A percentile compares a stretch with the other conserved stretches of the same genome.
phyloP scores from a whole-genome alignment of 2,329 filamentous ascomycete genomes.

The Paradendryphiella salina region DNA sequence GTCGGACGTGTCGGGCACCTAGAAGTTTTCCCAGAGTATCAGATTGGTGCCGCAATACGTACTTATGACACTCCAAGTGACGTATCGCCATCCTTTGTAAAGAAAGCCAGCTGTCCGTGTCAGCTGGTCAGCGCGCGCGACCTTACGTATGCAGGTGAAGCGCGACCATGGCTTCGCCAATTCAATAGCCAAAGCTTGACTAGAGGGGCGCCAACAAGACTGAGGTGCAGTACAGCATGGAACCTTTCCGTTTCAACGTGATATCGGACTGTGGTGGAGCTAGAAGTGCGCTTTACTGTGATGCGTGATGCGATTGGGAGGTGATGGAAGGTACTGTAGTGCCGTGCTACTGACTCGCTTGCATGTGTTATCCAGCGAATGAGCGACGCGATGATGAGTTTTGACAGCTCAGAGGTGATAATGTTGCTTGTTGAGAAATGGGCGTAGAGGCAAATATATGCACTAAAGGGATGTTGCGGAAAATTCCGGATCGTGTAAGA shows the following conservation, averaged over 20 bases:
- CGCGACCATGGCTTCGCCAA: slow-evolving; percentile 11
- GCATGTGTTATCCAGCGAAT: slow-evolving; percentile 33
- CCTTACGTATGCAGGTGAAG: slow-evolving; percentile 25
- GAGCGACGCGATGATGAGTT: slow-evolving; percentile 18
- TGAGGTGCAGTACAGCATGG: slow-evolving; percentile 20
- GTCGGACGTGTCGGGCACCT: slow-evolving; percentile 1
- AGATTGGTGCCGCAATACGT: background rate
- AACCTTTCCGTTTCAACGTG: slow-evolving; percentile 11
- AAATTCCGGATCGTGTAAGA: background rate
- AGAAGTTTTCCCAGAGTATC: background rate
- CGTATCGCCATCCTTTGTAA: slow-evolving; percentile 6
- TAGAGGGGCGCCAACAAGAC: slow-evolving; percentile 9
- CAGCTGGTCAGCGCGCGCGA: slow-evolving; percentile 28
- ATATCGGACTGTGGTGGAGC: slow-evolving; percentile 13
- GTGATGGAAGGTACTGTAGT: slow-evolving; percentile 28
- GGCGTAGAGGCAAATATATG: slow-evolving; percentile 25
- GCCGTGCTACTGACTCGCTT: slow-evolving; percentile 35
- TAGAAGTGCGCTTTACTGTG: slow-evolving; percentile 22
- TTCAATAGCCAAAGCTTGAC: slow-evolving; percentile 26
- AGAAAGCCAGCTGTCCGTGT: slow-evolving; percentile 25
- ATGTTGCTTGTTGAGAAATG: slow-evolving; percentile 14
- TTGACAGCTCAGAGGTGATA: slow-evolving; percentile 12
- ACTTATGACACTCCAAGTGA: background rate
- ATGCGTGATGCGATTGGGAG: slow-evolving; percentile 33
- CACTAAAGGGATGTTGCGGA: slow-evolving; percentile 25